phyloP scores from a whole-genome alignment of 1,139 yeast species.

The Candida glucosophila region DNA sequence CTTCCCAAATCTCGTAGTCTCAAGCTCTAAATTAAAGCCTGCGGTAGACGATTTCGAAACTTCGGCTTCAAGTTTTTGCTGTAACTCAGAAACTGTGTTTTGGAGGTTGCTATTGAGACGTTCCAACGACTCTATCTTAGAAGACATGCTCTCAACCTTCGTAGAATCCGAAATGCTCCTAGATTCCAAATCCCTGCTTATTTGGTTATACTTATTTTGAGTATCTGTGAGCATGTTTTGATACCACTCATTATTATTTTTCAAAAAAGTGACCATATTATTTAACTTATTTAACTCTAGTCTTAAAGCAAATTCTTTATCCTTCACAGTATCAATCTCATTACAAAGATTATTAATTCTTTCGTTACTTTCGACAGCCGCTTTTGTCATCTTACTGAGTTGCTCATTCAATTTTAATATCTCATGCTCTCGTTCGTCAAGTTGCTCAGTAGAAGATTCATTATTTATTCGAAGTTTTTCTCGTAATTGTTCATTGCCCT shows the following conservation, averaged over 20 bases:
- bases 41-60: conserved; percentile 26
- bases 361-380: conserved; percentile 40
- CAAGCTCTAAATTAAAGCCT: conserved; percentile 19
- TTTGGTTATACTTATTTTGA: conserved; percentile 30
- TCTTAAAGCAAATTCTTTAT: conserved; percentile 32
- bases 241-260: conserved; percentile 38
- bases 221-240: conserved; percentile 35
- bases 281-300: conserved; percentile 32
- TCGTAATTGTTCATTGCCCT: not conserved
- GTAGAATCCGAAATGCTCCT: conserved; percentile 24
- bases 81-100: conserved; percentile 10
- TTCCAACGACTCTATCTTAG: conserved; percentile 18
- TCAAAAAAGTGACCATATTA: conserved; percentile 26
- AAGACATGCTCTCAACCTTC: conserved; percentile 19
- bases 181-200: conserved; percentile 31
- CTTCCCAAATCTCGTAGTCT: conserved; percentile 46
- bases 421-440: conserved; percentile 23
- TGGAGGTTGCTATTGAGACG: conserved; percentile 12
- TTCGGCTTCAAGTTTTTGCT: conserved; percentile 35
- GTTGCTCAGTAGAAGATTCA: conserved; percentile 2
- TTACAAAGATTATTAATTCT: conserved; percentile 28
- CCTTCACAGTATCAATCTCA: conserved; percentile 27
- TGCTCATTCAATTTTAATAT: conserved; percentile 42
- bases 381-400: conserved; percentile 38
- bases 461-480: not conserved